phyloP scores from a whole-genome alignment of 495 filamentous ascomycete species.

The Aspergillus coremiiformis region DNA sequence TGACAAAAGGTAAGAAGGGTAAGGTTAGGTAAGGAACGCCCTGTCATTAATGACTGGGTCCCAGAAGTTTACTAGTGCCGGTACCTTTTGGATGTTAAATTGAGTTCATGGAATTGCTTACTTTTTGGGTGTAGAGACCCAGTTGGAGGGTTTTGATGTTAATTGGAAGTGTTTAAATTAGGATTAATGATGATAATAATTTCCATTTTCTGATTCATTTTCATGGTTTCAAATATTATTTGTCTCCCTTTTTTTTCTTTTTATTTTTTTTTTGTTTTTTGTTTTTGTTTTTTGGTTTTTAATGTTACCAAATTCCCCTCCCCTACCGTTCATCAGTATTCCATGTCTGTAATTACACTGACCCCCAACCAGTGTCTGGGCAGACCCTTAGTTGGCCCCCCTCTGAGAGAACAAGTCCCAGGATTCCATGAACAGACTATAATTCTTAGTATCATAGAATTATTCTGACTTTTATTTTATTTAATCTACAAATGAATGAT shows the following conservation, averaged over 20 bases:
- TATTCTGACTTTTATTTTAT: not conserved
- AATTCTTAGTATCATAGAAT: not conserved
- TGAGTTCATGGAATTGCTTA: not conserved
- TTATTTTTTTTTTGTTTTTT: not conserved
- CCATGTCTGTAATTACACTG: not conserved
- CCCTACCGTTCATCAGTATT: too few species aligned
- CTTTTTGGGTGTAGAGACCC: too few species aligned
- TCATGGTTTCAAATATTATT: too few species aligned
- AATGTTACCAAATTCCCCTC: too few species aligned
- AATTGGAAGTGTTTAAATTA: too few species aligned
- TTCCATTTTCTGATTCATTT: too few species aligned
- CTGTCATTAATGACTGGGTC: not conserved
- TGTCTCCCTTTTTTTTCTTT: too few species aligned
- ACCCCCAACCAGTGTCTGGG: not conserved
- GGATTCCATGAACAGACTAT: not conserved
- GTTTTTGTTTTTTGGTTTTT: not conserved
- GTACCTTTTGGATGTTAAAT: not conserved
- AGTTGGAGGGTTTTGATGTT: too few species aligned
- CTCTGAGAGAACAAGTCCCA: not conserved
- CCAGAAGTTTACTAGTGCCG: slow-evolving; percentile 1
- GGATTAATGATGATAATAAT: too few species aligned
- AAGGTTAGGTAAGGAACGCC: not conserved
- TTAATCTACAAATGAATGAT: slow-evolving; percentile 15
- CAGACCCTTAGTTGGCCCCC: slow-evolving; percentile 6
- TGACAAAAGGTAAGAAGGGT: not conserved